phyloP scores from a whole-genome alignment of 495 filamentous ascomycete species.

The Aspergillus homomorphus region DNA sequence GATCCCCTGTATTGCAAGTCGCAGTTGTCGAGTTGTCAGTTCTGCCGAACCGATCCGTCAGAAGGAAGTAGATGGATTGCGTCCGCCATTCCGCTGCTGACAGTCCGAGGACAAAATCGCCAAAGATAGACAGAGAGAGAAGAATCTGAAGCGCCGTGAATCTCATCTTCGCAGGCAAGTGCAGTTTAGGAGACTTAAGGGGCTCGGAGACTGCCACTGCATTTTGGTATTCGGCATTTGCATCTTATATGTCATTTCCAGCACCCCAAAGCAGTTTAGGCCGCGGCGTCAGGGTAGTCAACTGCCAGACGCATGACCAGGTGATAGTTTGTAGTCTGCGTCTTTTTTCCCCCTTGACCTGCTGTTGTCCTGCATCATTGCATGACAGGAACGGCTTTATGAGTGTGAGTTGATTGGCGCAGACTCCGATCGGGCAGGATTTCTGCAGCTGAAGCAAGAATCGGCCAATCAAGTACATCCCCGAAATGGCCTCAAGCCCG shows the following conservation, averaged over 20 bases:
- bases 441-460: background rate
- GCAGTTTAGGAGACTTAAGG: background rate
- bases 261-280: background rate
- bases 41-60: conserved; percentile 73
- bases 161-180: background rate
- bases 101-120: background rate
- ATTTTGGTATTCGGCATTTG: background rate
- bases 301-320: background rate
- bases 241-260: background rate
- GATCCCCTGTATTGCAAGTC: conserved; percentile 44
- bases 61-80: conserved; percentile 68
- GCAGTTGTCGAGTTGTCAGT: conserved; percentile 60
- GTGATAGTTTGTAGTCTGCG: background rate
- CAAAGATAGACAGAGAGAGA: background rate
- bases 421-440: background rate
- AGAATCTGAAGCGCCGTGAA: background rate
- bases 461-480: background rate
- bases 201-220: too few species aligned
- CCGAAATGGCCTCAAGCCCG: background rate
- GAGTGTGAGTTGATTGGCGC: background rate
- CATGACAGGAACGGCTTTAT: background rate
- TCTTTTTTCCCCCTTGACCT: background rate
- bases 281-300: background rate
- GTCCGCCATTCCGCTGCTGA: conserved; percentile 53
- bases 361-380: background rate